phyloP scores from a whole-genome alignment of 2,329 filamentous ascomycete species.

The Taxawa tesnikishii region DNA sequence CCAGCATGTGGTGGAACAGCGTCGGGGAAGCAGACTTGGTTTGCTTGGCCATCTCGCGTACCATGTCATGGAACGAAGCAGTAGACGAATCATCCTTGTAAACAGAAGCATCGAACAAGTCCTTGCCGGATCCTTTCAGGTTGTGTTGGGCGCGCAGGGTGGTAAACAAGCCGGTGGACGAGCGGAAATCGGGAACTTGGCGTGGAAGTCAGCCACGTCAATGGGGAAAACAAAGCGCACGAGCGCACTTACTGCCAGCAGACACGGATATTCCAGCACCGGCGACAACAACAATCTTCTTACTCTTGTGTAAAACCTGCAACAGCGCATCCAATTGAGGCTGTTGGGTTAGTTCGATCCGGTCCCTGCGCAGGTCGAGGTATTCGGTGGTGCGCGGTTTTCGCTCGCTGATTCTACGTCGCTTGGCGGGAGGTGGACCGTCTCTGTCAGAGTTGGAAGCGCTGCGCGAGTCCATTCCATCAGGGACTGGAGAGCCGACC shows the following conservation, averaged over 20 bases:
- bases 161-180: conserved; percentile 77
- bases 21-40: conserved; percentile 70
- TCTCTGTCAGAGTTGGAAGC: conserved; percentile 40
- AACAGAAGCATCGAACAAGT: conserved; percentile 93
- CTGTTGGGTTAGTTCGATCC: conserved; percentile 44
- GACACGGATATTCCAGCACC: conserved; percentile 95
- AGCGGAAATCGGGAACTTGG: conserved; percentile 87
- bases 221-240: conserved; percentile 7
- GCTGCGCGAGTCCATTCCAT: conserved; percentile 29
- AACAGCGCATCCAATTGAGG: conserved; percentile 57
- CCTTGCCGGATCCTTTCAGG: conserved; percentile 83
- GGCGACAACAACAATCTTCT: conserved; percentile 93
- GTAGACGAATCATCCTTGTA: conserved; percentile 88
- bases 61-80: conserved; percentile 90
- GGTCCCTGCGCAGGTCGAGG: conserved; percentile 53
- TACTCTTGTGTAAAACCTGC: conserved; percentile 68
- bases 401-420: conserved; percentile 52
- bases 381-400: conserved; percentile 69
- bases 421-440: conserved; percentile 60
- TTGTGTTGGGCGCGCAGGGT: conserved; percentile 78
- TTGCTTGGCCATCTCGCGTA: conserved; percentile 72
- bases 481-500: conserved; percentile 32
- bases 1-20: conserved; percentile 84
- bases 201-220: conserved; percentile 12
- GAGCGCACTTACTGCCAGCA: conserved; percentile 60